Percentiles rank a stretch among this genome's conserved stretches.
Evolutionary conservation across 2,329 filamentous ascomycete genomes (phyloP).

Genomic region (Paecilomyces sp.): DNA sequence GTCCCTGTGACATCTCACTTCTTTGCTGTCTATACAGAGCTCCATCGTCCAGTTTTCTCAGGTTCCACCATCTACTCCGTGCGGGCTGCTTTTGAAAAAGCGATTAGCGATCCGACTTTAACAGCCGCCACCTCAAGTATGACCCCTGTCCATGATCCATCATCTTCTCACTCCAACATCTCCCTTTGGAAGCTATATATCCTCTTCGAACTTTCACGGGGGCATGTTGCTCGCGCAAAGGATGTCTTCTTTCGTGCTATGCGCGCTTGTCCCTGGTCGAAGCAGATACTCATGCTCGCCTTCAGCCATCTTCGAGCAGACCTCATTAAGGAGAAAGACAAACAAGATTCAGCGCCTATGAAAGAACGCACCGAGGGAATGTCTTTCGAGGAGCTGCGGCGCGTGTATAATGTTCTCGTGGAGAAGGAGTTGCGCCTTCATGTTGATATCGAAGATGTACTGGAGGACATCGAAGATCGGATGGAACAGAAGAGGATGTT

Average conservation of each 20-base stretch:
- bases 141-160: slow-evolving; percentile 2
- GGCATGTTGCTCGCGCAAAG: slow-evolving; percentile 37
- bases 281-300: slow-evolving; percentile 52
- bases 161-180: slow-evolving; percentile 27
- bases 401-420: slow-evolving; percentile 49
- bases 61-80: slow-evolving; percentile 46
- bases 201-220: slow-evolving; percentile 39
- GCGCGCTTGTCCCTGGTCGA: slow-evolving; percentile 55
- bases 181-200: slow-evolving; percentile 48
- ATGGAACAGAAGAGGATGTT: slow-evolving; percentile 8
- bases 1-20: slow-evolving; percentile 42
- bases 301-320: slow-evolving; percentile 39
- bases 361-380: slow-evolving; percentile 19
- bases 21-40: slow-evolving; percentile 51
- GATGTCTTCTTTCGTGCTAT: slow-evolving; percentile 51
- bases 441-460: slow-evolving; percentile 43
- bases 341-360: background rate
- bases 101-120: slow-evolving; percentile 28
- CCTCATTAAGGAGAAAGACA: slow-evolving; percentile 2
- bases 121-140: slow-evolving; percentile 5
- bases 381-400: slow-evolving; percentile 42
- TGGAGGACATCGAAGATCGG: slow-evolving; percentile 24
- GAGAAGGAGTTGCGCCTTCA: slow-evolving; percentile 58
- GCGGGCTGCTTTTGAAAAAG: slow-evolving; percentile 50
- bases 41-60: slow-evolving; percentile 35